Evolutionary conservation across 192 early-diverging fungal species (phyloP), one percentile per base, ranked within the genome.

Genomic region (Thoreauomyces humboldtii): DNA sequence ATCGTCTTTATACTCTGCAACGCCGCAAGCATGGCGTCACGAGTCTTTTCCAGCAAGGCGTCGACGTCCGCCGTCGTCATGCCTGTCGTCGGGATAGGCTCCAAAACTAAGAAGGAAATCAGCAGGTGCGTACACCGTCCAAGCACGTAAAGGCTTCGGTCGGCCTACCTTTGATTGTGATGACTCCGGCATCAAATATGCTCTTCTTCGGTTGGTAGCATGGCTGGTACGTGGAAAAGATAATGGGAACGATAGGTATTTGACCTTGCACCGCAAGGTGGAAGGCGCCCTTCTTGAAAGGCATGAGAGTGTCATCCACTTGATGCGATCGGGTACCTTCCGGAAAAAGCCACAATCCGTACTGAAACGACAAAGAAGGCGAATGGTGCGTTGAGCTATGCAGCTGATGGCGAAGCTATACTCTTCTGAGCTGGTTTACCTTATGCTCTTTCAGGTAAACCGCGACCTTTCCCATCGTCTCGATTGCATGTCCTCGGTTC

Each of bases 231-330:
- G 88, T 88, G n/a, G 87, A 85, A 37, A 90, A 77, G 7, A 95
- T 91, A 52, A 98, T 76, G 14, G 93, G 93, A 19, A 96, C 82
- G 63, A 98, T 87, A 17, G 95, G 95, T 0, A 91, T 84, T 19
- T 78, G 77, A 0, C 89, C 86, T 72, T 91, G 91, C 55, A 91
- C 87, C 11, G 95, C 93, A 65, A 95, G 70, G 46, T 96, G 91
- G 76, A 98, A 98, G 7, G 92, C 95, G 11, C 95, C 95, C 81
- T 95, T 98, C 75, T 98, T 98, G 74, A 98, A 96, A 6, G 91
- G 91, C 41, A 95, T 74, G 50, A 98, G 56, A 46, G 87, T 62
- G 34, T 86, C 81, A 29, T 83, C 79, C n/a, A 73, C 70, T 36
- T 86, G 83, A 60, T 83, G 87, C 17, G 88, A 88, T 48, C 93